phyloP scores from a whole-genome alignment of 345 rosid genomes.

The Brassica juncea region DNA sequence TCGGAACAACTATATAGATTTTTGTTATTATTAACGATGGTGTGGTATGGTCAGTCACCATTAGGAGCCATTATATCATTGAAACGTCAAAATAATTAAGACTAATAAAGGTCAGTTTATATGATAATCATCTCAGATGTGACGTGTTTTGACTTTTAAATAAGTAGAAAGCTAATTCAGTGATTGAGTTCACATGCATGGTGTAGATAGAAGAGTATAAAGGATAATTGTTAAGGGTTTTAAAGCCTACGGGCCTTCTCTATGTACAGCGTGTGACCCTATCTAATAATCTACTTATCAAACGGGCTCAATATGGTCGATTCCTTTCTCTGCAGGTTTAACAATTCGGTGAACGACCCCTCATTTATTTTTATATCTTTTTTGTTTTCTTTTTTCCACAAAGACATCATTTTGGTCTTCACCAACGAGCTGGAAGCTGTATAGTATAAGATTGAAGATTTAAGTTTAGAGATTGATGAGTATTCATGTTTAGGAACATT shows the following conservation, averaged over 20 bases:
- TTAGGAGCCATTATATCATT: background rate
- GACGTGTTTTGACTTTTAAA: background rate
- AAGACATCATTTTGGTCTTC: too few relatives aligned
- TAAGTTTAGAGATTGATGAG: too few relatives aligned
- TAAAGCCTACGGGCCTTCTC: background rate
- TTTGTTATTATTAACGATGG: too few relatives aligned
- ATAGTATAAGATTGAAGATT: too few relatives aligned
- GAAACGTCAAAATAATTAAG: background rate
- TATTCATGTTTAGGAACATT: too few relatives aligned
- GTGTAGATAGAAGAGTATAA: background rate
- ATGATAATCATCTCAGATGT: constrained; percentile 1
- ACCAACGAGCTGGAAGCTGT: too few relatives aligned
- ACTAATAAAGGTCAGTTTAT: background rate
- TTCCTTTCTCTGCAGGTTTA: background rate
- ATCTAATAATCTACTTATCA: background rate
- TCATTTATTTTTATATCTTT: background rate
- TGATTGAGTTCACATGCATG: background rate
- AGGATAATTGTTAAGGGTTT: background rate
- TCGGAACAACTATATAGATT: too few relatives aligned
- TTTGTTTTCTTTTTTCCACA: background rate
- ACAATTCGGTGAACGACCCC: background rate
- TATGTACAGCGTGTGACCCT: background rate
- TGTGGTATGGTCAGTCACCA: too few relatives aligned
- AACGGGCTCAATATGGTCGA: background rate
- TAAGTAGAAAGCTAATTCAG: background rate